Conservation (phyloP, 345 rosid genomes). For the Euphorbia pulcherrima region DNA sequence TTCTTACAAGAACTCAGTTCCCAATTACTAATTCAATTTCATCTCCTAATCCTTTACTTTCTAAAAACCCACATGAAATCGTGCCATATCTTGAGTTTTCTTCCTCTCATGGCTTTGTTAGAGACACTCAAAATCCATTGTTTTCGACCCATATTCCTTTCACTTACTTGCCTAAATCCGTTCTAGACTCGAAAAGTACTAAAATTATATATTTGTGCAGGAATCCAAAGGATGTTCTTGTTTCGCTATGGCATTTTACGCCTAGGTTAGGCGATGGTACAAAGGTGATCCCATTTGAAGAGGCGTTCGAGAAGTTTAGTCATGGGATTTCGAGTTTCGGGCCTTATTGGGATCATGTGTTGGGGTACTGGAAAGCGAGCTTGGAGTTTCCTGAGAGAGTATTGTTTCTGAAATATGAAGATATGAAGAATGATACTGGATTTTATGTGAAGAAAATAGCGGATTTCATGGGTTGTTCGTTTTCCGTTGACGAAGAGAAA, state of each 20-base stretch:
- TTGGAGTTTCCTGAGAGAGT: no score
- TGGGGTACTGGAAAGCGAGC: no score
- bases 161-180: not conserved
- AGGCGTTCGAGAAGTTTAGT: not conserved
- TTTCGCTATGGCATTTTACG: not conserved
- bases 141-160: not conserved
- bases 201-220: slow-evolving; percentile 5
- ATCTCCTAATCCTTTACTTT: no score
- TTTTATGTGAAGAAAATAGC: no score
- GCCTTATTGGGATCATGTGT: slow-evolving; percentile 13
- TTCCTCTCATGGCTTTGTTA: no score
- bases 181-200: no score
- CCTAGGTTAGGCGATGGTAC: not conserved
- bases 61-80: not conserved
- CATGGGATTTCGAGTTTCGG: not conserved
- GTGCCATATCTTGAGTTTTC: not conserved
- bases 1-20: not conserved
- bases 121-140: not conserved
- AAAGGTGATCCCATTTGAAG: no score
- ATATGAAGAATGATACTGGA: no score
- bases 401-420: no score
- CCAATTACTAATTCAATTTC: no score
- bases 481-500: not conserved
- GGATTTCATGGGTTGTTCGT: slow-evolving; percentile 2
- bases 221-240: slow-evolving; percentile 6